Conservation (phyloP, 2,329 filamentous ascomycete genomes). For the Blumeriella jaapii region DNA sequence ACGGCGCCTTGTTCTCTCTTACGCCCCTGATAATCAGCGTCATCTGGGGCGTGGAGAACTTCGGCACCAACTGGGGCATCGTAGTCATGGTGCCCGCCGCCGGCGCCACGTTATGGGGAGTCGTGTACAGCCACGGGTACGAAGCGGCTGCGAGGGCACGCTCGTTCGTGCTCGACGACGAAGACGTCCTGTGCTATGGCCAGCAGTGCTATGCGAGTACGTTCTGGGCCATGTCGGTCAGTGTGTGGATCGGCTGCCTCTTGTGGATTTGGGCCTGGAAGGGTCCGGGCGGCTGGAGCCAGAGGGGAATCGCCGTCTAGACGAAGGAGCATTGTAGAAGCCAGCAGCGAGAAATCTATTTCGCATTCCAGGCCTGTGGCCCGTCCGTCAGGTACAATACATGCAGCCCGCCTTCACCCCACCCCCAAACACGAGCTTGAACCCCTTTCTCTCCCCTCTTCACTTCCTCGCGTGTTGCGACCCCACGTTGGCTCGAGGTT, state of each 20-base stretch:
- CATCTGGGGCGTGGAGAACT: conserved; percentile 97
- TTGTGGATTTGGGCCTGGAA: conserved; percentile 70
- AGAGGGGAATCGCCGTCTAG: conserved; percentile 59
- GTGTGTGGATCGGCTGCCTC: conserved; percentile 65
- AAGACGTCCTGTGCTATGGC: conserved; percentile 65
- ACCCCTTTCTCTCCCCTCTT: too few relatives aligned
- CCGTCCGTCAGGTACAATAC: too few relatives aligned
- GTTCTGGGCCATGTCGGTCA: conserved; percentile 77
- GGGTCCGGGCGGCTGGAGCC: conserved; percentile 62
- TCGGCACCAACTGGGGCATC: conserved; percentile 96
- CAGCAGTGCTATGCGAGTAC: conserved; percentile 66
- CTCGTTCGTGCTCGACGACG: conserved; percentile 29
- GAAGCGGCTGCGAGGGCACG: conserved; percentile 47
- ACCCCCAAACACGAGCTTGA: too few relatives aligned
- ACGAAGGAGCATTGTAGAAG: too few relatives aligned
- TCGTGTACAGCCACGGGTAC: conserved; percentile 77
- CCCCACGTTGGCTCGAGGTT: too few relatives aligned
- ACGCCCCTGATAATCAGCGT: conserved; percentile 90
- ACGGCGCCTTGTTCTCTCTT: conserved; percentile 82
- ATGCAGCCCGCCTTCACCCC: too few relatives aligned
- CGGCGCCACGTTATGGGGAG: conserved; percentile 80
- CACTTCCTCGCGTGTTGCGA: too few relatives aligned
- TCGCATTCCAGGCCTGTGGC: too few relatives aligned
- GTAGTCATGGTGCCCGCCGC: conserved; percentile 83
- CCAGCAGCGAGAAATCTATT: too few relatives aligned